Percentiles rank a stretch among this genome's conserved stretches.
Conservation (phyloP, 441 rosid species). For the Pelargonium myrrhifolium region DNA sequence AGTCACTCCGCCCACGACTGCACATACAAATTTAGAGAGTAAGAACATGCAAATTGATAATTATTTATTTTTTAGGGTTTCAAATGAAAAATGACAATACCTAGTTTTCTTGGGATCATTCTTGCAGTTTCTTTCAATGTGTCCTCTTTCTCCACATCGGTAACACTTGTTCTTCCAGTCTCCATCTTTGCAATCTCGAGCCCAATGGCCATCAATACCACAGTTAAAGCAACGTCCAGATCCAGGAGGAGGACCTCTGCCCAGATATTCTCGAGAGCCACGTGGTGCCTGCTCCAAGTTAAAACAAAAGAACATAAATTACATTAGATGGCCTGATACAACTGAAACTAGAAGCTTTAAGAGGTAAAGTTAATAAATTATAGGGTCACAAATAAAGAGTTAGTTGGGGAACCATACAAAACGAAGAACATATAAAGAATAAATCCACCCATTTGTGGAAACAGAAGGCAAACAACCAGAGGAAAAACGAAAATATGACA, state of each 20-base stretch:
- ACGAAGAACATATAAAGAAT: background rate
- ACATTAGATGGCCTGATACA: background rate
- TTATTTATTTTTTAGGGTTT: background rate
- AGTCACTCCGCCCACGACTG: slow-evolving; percentile 46
- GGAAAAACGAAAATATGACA: background rate
- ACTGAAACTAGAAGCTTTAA: background rate
- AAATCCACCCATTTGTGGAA: background rate
- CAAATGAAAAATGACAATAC: slow-evolving; percentile 24
- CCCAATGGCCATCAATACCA: slow-evolving; percentile 89
- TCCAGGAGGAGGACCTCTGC: slow-evolving; percentile 82
- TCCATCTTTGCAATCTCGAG: slow-evolving; percentile 75
- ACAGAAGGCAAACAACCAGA: background rate
- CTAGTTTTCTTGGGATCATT: slow-evolving; percentile 64
- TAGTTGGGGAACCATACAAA: background rate
- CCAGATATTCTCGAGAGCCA: slow-evolving; percentile 57
- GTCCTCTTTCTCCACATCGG: slow-evolving; percentile 71
- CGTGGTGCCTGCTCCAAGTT: slow-evolving; percentile 42
- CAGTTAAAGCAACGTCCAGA: slow-evolving; percentile 80
- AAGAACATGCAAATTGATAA: background rate
- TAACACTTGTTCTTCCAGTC: slow-evolving; percentile 83
- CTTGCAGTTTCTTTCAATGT: slow-evolving; percentile 69
- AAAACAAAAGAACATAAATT: background rate
- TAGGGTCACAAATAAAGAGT: background rate
- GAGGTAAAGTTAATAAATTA: background rate
- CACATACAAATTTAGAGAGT: background rate